Percentiles rank a stretch among this genome's conserved stretches.
These are phyloP conservation scores for Jaltomata sinuosa DNA, from an alignment of 257 asterid genomes.

Conservation along the genomic window DNA sequence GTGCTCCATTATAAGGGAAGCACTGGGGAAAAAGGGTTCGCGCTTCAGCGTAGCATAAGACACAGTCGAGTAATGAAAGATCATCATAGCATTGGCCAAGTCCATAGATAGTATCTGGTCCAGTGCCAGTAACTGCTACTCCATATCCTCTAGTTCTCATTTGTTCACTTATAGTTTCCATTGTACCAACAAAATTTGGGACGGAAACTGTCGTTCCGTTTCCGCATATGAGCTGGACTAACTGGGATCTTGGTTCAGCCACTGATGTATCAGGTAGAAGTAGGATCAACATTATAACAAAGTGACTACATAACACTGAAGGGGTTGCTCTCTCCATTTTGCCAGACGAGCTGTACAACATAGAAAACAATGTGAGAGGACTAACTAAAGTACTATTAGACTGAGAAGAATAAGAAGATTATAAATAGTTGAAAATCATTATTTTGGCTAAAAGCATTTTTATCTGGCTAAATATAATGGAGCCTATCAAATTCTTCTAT, in stretches of 20 bases:
- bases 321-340: background rate
- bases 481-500: too few species aligned
- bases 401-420: background rate
- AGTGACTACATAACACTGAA: background rate
- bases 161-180: background rate
- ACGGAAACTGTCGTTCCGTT: background rate
- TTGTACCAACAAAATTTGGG: background rate
- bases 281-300: background rate
- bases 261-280: background rate
- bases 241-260: background rate
- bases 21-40: background rate
- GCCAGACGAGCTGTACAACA: background rate
- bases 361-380: background rate
- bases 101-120: background rate
- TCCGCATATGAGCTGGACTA: background rate
- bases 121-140: background rate
- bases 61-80: constrained; percentile 11
- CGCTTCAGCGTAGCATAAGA: constrained; percentile 10
- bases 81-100: constrained; percentile 22
- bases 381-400: background rate
- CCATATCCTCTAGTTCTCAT: background rate
- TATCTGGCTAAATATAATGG: too few species aligned
- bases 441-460: too few species aligned
- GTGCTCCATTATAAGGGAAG: too few species aligned
- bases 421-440: too few species aligned